These are phyloP conservation scores for Teratosphaeria destructans DNA, from an alignment of 2,329 filamentous ascomycete species.

Conservation along the genomic window DNA sequence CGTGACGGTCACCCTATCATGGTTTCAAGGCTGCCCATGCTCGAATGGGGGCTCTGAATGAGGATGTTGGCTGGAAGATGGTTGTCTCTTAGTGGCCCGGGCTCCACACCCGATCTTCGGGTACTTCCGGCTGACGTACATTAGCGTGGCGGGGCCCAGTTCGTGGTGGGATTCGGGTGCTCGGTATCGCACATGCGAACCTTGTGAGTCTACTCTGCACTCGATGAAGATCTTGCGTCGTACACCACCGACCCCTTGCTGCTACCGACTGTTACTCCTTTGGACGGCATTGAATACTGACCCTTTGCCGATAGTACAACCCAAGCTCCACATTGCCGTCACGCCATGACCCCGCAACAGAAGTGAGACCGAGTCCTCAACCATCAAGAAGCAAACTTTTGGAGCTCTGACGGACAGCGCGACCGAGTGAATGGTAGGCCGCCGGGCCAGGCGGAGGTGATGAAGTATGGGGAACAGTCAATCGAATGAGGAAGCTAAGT, in stretches of 20 bases:
- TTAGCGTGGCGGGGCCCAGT: background rate
- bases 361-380: background rate
- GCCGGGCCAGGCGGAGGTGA: background rate
- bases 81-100: background rate
- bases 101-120: background rate
- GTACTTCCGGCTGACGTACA: background rate
- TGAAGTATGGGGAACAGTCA: slow-evolving; percentile 8
- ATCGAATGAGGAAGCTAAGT: slow-evolving; percentile 2
- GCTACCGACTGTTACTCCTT: background rate
- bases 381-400: background rate
- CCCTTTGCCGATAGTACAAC: background rate
- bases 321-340: background rate
- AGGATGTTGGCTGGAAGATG: background rate
- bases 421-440: background rate
- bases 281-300: background rate
- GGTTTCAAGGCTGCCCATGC: background rate
- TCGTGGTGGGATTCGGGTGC: background rate
- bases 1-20: background rate
- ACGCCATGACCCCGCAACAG: background rate
- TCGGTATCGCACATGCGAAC: background rate
- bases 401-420: background rate
- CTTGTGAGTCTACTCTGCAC: background rate
- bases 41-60: background rate
- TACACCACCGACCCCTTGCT: background rate
- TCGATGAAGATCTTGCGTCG: background rate